Evolutionary conservation across 805 yeast genomes (phyloP), one percentile per base, ranked within the genome.

Genomic region (Lachancea dasiensis): DNA sequence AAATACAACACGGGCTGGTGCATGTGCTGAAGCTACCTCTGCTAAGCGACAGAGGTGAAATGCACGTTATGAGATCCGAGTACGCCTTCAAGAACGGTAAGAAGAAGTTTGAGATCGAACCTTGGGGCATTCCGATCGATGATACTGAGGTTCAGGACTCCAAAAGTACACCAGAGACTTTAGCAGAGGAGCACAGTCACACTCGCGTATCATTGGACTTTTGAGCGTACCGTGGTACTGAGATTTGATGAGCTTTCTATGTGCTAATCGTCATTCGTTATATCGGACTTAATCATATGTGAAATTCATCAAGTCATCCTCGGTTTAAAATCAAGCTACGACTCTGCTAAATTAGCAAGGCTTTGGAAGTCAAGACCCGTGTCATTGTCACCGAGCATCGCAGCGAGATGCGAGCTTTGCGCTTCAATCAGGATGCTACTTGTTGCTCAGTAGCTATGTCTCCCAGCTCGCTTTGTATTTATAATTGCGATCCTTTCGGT

Each of bases 51-150:
- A 58, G 78, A 16, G 97, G 98, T 1, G 68, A 76, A 49, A 89
- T 87, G 95, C 75, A 76, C 46, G 72, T 77, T 1, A 73, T 77
- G 40, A 68, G 69, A 41, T 80, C 83, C 42, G 97, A 89, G 60
- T 81, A 75, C 58, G 86, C 95, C 4, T 90, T 89, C 64, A 79
- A 80, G 54, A 85, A 86, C 47, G 90, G 95, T 10, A 73, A 83
- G 45, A 77, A 78, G 58, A 78, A 73, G 50, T 86, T 90, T 55
- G 95, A 85, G 52, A 81, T 92, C 37, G 90, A 85, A 48, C 86
- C 80, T 52, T 92, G 96, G 95, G 86, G 95, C n/a, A 92, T 92
- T 35, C 97, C 98, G 0, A 95, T 90, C 2, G 96, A 87, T 40
- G 94, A 82, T 41, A 83, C 70, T n/a, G 81, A 70, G 11, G 72